Percentiles rank a stretch among this genome's conserved stretches.
These are phyloP conservation scores for Penicillium sp. DNA, from an alignment of 2,329 filamentous ascomycete genomes.

Conservation along the genomic window DNA sequence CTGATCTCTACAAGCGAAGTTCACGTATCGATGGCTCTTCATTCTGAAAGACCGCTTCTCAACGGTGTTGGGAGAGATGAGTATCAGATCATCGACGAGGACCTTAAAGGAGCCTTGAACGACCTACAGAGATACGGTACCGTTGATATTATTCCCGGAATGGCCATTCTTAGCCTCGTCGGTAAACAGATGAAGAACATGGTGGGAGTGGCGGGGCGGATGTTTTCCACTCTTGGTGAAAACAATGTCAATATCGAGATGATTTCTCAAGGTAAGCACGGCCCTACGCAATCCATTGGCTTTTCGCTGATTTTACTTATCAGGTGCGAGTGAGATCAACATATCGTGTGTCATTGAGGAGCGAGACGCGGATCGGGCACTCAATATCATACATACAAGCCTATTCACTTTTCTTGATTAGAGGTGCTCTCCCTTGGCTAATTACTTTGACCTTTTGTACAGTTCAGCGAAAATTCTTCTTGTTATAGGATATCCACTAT, in stretches of 20 bases:
- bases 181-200: conserved; percentile 98
- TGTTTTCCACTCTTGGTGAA: conserved; percentile 94
- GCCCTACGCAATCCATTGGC: conserved; percentile 8
- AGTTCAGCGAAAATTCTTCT: conserved; percentile 19
- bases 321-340: conserved; percentile 97
- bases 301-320: conserved; percentile 20
- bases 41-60: conserved; percentile 69
- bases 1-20: conserved; percentile 96
- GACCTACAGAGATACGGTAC: conserved; percentile 83
- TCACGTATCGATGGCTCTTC: conserved; percentile 95
- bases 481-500: conserved; percentile 23
- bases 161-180: conserved; percentile 95
- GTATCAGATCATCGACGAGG: conserved; percentile 63
- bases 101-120: conserved; percentile 67
- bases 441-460: conserved; percentile 7
- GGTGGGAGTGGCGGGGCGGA: conserved; percentile 87
- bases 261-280: conserved; percentile 89
- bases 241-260: conserved; percentile 98
- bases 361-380: conserved; percentile 84
- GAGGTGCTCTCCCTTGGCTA: conserved; percentile 7
- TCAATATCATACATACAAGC: conserved; percentile 96
- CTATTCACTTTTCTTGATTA: conserved; percentile 93
- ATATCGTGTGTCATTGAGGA: conserved; percentile 97
- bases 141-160: conserved; percentile 85
- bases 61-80: conserved; percentile 54